Conservation (phyloP, 257 asterid species). For the Paraleonurus japonicus region DNA sequence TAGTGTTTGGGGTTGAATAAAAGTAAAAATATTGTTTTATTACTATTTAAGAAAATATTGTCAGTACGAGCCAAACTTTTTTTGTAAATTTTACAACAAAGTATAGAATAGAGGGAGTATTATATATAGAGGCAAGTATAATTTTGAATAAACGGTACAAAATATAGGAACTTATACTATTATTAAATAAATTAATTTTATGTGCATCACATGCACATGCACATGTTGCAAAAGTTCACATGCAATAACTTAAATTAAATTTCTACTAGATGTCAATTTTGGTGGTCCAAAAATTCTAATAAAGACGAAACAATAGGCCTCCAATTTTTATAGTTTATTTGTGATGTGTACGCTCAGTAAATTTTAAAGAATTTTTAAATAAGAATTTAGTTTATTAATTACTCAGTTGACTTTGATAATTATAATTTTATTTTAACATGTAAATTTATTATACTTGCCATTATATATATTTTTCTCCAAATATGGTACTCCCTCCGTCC, state of each 20-base stretch:
- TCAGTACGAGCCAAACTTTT: too few relatives aligned
- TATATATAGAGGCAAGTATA: too few relatives aligned
- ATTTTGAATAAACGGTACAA: too few relatives aligned
- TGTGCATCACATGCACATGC: background rate
- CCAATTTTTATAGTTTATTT: background rate
- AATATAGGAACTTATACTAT: too few relatives aligned
- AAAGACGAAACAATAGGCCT: background rate
- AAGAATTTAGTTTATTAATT: background rate
- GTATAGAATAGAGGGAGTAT: too few relatives aligned
- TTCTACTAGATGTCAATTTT: background rate
- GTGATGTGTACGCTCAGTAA: background rate
- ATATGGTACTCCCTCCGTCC: too few relatives aligned
- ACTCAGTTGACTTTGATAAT: background rate
- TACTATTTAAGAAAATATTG: too few relatives aligned
- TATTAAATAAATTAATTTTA: background rate
- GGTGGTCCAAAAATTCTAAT: conserved; percentile 9
- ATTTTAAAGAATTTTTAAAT: background rate
- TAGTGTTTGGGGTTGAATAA: too few relatives aligned
- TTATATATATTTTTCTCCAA: too few relatives aligned
- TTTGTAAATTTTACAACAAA: too few relatives aligned
- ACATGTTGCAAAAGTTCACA: background rate
- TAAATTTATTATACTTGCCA: background rate
- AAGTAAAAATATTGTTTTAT: too few relatives aligned
- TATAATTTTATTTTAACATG: background rate
- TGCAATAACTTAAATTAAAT: background rate